A percentile compares a stretch with the other conserved stretches of the same genome.
Conservation (phyloP, 306 rosid genomes). For the Lathyrus aphaca region DNA sequence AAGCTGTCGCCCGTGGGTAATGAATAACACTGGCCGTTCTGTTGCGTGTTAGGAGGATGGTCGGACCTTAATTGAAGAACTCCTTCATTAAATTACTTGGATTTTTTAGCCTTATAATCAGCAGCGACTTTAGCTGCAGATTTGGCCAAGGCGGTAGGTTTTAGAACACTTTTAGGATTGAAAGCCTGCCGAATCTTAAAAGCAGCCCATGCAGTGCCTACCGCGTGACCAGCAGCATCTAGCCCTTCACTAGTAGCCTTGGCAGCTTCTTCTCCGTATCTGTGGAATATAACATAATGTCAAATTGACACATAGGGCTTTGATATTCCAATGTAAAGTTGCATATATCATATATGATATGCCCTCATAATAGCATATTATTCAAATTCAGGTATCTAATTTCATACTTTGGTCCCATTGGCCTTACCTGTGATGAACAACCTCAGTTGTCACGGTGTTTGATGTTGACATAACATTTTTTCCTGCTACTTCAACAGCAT, state of each 20-base stretch:
- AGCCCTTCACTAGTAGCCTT: constrained; percentile 81
- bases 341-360: neutral
- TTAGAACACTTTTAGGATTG: constrained; percentile 70
- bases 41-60: constrained; percentile 10
- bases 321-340: constrained; percentile 16
- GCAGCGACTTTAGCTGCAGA: constrained; percentile 65
- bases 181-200: constrained; percentile 78
- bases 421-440: constrained; percentile 73
- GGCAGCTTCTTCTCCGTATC: constrained; percentile 92
- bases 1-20: neutral
- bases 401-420: constrained; percentile 25
- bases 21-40: constrained; percentile 6
- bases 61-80: constrained; percentile 36
- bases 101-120: constrained; percentile 54
- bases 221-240: constrained; percentile 89
- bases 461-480: constrained; percentile 92
- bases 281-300: constrained; percentile 39
- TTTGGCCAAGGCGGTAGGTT: constrained; percentile 59
- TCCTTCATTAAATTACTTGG: constrained; percentile 49
- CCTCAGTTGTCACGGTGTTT: constrained; percentile 81
- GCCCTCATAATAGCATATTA: constrained; percentile 9
- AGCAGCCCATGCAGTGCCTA: constrained; percentile 91
- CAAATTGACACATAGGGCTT: constrained; percentile 7
- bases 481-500: constrained; percentile 92
- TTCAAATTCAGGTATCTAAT: constrained; percentile 25